These are phyloP conservation scores for Pugionium cornutum DNA, from an alignment of 345 rosid genomes.

Conservation along the genomic window DNA sequence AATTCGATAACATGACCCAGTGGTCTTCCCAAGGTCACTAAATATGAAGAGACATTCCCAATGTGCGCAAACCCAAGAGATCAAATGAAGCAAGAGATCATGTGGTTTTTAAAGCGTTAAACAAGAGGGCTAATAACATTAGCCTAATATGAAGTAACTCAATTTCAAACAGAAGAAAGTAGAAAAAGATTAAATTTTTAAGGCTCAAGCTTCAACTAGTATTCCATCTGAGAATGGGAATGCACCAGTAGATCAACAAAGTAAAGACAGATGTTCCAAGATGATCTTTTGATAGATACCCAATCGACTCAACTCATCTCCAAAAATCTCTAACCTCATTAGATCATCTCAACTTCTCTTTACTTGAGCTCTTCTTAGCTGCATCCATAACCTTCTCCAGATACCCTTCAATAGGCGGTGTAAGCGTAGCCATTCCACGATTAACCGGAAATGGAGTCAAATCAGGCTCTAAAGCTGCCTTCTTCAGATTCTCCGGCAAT, in stretches of 20 bases:
- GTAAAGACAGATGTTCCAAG: not conserved
- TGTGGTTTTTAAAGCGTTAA: not conserved
- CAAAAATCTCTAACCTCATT: not conserved
- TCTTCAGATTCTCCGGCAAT: constrained; percentile 65
- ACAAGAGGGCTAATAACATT: not conserved
- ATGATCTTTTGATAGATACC: not conserved
- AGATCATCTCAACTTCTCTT: constrained; percentile 71
- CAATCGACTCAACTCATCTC: not conserved
- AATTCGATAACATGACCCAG: not conserved
- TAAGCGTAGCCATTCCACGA: constrained; percentile 72
- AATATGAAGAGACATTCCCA: not conserved
- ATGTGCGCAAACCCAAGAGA: not conserved
- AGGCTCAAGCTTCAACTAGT: not conserved
- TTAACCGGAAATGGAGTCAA: constrained; percentile 65
- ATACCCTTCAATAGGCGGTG: constrained; percentile 89
- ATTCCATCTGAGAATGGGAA: not conserved
- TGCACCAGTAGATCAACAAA: not conserved
- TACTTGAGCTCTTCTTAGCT: constrained; percentile 53
- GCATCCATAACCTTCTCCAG: constrained; percentile 75
- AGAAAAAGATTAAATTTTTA: not conserved
- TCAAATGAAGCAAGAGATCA: not conserved
- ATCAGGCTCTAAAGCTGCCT: constrained; percentile 72
- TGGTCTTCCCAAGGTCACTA: not conserved
- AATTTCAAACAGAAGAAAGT: not conserved
- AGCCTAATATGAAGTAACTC: not conserved